Evolutionary conservation across 2,329 filamentous ascomycete species (phyloP), one percentile per base, ranked within the genome.

Genomic region (Cordyceps javanica): DNA sequence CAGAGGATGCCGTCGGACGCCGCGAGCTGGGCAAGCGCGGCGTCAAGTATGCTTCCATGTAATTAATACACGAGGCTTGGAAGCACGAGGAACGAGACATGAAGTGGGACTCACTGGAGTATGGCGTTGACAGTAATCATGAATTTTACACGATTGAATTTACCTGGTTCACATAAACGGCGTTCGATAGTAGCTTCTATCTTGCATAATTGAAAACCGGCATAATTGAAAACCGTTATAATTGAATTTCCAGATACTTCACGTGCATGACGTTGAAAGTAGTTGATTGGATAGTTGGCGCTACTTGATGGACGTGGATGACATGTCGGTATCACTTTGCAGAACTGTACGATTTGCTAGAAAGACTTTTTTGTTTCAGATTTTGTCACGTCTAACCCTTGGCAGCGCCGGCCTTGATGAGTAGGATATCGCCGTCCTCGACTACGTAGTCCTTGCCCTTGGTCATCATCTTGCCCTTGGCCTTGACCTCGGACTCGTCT

Each of bases 381-480:
- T 14, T 32, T 44, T n/a, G 19, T 32, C 19, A 11, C 32, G 55
- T 63, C 72, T 77, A 89, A 62, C 78, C 77, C 81, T 92, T 92
- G 65, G 89, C 89, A 54, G 89, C 89, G 76, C 89, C 89, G 32
- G 88, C 88, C 82, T 97, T 97, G 82, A 97, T 91, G 67, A 96
- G 83, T 65, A 97, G 72, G 65, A 87, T 86, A 63, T 87, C 90
- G 51, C 90, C 90, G 69, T 95, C 90, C 71, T 92, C 86, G 11
- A 94, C 85, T 6, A 93, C 83, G 72, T 99, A 97, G 53, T 97
- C 93, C 80, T 97, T 97, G 70, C 94, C 94, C 82, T 99, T 99
- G 59, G 93, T 97, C 87, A 96, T 90, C 64, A 99, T 75, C 81
- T 99, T 99, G 68, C 94, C 94, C 75, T 93, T 93, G 26, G 93